Percentiles rank a stretch among this genome's conserved stretches.
phyloP scores from a whole-genome alignment of 805 yeast genomes.

The Ogataea pignaliae region DNA sequence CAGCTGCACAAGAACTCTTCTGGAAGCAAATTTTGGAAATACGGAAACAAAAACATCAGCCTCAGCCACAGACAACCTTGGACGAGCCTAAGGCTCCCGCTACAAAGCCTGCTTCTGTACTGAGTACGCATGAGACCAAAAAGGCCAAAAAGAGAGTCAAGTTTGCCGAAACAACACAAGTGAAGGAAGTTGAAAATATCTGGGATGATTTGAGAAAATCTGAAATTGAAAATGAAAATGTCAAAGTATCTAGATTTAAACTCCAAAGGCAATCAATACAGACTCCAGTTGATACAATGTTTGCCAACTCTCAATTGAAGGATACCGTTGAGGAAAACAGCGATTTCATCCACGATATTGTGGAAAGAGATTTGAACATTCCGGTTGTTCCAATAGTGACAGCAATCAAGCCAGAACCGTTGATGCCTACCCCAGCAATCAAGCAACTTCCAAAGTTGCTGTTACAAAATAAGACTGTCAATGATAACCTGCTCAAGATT shows the following conservation, averaged over 20 bases:
- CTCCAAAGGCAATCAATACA: constrained; percentile 20
- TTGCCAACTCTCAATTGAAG: constrained; percentile 10
- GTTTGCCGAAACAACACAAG: constrained; percentile 48
- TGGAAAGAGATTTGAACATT: constrained; percentile 7
- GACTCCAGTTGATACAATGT: constrained; percentile 6
- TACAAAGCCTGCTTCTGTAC: background rate
- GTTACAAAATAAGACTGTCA: constrained; percentile 1
- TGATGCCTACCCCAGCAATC: background rate
- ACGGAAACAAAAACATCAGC: constrained; percentile 22
- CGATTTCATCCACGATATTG: constrained; percentile 15
- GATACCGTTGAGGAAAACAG: constrained; percentile 3
- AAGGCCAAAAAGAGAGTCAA: constrained; percentile 43
- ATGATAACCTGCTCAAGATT: constrained; percentile 9
- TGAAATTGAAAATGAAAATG: constrained; percentile 12
- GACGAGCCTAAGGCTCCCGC: background rate
- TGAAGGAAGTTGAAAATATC: constrained; percentile 57
- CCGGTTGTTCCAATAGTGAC: background rate
- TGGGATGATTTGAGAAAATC: constrained; percentile 40
- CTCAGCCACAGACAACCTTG: background rate
- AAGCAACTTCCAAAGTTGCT: constrained; percentile 8
- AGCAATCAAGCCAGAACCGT: background rate
- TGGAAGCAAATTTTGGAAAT: constrained; percentile 36
- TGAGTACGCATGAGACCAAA: background rate
- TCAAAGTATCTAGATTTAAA: constrained; percentile 15
- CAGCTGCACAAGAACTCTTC: constrained; percentile 32